These are phyloP conservation scores for Populus trichocarpa DNA, from an alignment of 441 rosid genomes.

Conservation along the genomic window DNA sequence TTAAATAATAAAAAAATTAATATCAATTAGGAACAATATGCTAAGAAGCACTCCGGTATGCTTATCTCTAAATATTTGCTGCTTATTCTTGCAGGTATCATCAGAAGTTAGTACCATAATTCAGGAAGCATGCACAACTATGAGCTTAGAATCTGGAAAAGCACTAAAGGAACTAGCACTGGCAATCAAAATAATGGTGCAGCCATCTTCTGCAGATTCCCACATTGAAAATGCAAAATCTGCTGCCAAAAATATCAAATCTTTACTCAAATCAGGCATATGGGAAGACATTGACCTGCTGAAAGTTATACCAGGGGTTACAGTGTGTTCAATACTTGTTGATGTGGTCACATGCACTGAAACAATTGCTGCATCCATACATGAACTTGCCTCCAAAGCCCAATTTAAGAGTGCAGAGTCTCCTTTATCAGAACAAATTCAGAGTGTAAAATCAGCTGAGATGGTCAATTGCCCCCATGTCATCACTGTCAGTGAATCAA, in stretches of 20 bases:
- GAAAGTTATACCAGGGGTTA: too few relatives aligned
- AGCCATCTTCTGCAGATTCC: conserved; percentile 34
- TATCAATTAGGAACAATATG: not conserved
- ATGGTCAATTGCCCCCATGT: not conserved
- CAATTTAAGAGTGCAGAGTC: conserved; percentile 21
- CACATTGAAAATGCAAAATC: conserved; percentile 7
- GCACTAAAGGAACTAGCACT: conserved; percentile 51
- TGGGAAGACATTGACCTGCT: too few relatives aligned
- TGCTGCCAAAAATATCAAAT: conserved; percentile 34
- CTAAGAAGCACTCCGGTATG: not conserved
- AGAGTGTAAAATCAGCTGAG: not conserved
- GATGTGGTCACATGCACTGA: conserved; percentile 40
- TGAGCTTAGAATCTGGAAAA: conserved; percentile 48
- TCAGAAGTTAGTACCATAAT: conserved; percentile 35
- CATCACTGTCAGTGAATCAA: not conserved
- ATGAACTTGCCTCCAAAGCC: conserved; percentile 44
- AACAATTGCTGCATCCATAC: conserved; percentile 38
- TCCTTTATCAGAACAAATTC: not conserved
- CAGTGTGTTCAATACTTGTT: conserved; percentile 40
- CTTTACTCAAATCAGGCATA: conserved; percentile 42
- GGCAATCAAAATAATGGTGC: conserved; percentile 48
- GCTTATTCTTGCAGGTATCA: conserved; percentile 39
- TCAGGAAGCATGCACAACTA: conserved; percentile 37
- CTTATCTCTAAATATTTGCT: not conserved
- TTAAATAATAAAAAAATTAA: too few relatives aligned